phyloP scores from a whole-genome alignment of 176 grass and related monocot species.

The Triticum dicoccoides region DNA sequence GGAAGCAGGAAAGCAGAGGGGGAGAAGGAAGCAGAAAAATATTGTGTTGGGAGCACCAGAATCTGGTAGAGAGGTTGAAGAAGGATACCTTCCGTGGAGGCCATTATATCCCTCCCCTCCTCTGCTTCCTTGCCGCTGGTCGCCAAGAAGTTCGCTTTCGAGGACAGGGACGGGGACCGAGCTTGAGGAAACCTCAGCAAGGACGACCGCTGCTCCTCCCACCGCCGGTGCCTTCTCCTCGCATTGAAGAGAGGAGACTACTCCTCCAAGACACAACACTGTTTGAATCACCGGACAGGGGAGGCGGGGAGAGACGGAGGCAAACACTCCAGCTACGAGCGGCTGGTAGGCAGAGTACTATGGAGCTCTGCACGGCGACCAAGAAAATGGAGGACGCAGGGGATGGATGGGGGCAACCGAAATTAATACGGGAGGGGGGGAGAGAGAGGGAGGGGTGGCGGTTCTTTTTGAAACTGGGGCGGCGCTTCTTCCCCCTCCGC shows the following conservation, averaged over 20 bases:
- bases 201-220: not conserved
- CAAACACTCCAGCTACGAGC: not conserved
- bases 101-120: constrained; percentile 46
- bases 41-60: not conserved
- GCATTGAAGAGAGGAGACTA: constrained; percentile 50
- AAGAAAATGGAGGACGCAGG: constrained; percentile 29
- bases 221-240: constrained; percentile 43
- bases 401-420: not conserved
- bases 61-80: not conserved
- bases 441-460: constrained; percentile 34
- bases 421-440: constrained; percentile 37
- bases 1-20: not conserved
- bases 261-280: too few species aligned
- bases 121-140: not conserved
- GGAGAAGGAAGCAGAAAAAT: not conserved
- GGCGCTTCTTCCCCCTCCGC: constrained; percentile 40
- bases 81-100: constrained; percentile 62
- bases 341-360: not conserved
- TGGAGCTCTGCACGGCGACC: constrained; percentile 33
- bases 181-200: constrained; percentile 22
- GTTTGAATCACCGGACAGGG: not conserved
- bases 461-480: constrained; percentile 60
- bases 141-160: constrained; percentile 22
- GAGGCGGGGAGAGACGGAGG: too few species aligned
- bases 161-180: not conserved